Evolutionary conservation across 768 basidiomycete species (phyloP).

Genomic region (Terana coerulea): DNA sequence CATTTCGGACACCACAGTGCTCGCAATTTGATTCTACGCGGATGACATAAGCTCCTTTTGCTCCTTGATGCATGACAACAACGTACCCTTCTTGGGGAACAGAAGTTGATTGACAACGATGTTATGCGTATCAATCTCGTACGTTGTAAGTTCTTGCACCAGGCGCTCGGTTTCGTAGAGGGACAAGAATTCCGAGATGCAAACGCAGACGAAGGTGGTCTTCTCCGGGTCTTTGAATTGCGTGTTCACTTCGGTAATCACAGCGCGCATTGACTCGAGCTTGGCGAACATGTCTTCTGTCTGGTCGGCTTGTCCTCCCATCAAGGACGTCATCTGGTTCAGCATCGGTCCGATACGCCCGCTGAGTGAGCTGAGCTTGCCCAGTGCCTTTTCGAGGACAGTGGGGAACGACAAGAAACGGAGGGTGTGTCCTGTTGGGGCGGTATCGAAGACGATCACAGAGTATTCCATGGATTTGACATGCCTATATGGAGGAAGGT

Average conservation of each 20-base stretch:
- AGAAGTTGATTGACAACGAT: conserved; percentile 98
- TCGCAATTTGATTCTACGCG: conserved; percentile 83
- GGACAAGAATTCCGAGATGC: conserved; percentile 97
- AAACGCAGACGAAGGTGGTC: conserved; percentile 98
- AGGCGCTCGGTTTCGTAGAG: conserved; percentile 98
- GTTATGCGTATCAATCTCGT: conserved; percentile 97
- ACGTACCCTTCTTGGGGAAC: conserved; percentile 85
- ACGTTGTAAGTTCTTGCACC: conserved; percentile 91
- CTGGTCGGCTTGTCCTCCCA: conserved; percentile 86
- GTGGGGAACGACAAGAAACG: conserved; percentile 99
- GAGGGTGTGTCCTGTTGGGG: conserved; percentile 96
- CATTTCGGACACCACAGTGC: conserved; percentile 89
- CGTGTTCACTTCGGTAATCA: conserved; percentile 97
- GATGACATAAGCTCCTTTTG: too few relatives aligned
- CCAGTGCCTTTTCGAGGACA: conserved; percentile 94
- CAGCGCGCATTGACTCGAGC: conserved; percentile 92
- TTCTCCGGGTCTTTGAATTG: conserved; percentile 99
- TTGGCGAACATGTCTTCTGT: conserved; percentile 99
- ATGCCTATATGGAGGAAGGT: conserved; percentile 59
- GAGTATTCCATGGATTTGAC: conserved; percentile 99
- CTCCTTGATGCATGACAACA: conserved; percentile 1
- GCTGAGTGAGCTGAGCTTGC: conserved; percentile 90
- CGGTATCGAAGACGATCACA: conserved; percentile 99
- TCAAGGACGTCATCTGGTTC: conserved; percentile 93
- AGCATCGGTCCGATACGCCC: conserved; percentile 98